These are phyloP conservation scores for Alternaria solani DNA, from an alignment of 2,329 filamentous ascomycete species.

Conservation along the genomic window DNA sequence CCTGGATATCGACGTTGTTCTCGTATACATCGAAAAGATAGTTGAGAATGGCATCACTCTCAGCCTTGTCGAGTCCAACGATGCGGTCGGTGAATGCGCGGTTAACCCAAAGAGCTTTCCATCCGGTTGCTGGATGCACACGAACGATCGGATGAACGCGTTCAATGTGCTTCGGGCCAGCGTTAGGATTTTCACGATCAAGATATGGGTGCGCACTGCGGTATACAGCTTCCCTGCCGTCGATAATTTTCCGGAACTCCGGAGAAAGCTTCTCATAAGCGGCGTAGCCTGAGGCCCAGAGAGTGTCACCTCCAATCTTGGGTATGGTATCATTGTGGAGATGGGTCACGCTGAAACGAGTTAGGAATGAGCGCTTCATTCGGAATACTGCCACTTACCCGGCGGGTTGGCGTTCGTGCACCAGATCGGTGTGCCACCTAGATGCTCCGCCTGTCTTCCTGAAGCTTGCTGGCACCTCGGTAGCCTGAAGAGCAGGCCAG, in stretches of 20 bases:
- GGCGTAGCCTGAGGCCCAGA: conserved; percentile 74
- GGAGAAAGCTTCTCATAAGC: conserved; percentile 78
- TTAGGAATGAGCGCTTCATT: conserved; percentile 1
- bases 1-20: conserved; percentile 74
- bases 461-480: conserved; percentile 68
- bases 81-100: conserved; percentile 73
- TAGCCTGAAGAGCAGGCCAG: conserved; percentile 73
- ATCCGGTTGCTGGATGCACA: conserved; percentile 75
- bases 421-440: conserved; percentile 74
- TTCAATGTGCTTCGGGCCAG: conserved; percentile 72
- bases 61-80: conserved; percentile 72
- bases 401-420: conserved; percentile 74
- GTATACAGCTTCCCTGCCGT: conserved; percentile 70
- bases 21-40: conserved; percentile 76
- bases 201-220: conserved; percentile 72
- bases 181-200: conserved; percentile 67
- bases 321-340: conserved; percentile 75
- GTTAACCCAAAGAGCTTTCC: conserved; percentile 78
- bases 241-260: conserved; percentile 73
- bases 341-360: conserved; percentile 63
- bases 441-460: conserved; percentile 72
- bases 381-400: conserved; percentile 49
- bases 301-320: conserved; percentile 71
- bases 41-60: conserved; percentile 72
- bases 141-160: conserved; percentile 73